phyloP scores from a whole-genome alignment of 768 basidiomycete species.

The Collybia mongolica region DNA sequence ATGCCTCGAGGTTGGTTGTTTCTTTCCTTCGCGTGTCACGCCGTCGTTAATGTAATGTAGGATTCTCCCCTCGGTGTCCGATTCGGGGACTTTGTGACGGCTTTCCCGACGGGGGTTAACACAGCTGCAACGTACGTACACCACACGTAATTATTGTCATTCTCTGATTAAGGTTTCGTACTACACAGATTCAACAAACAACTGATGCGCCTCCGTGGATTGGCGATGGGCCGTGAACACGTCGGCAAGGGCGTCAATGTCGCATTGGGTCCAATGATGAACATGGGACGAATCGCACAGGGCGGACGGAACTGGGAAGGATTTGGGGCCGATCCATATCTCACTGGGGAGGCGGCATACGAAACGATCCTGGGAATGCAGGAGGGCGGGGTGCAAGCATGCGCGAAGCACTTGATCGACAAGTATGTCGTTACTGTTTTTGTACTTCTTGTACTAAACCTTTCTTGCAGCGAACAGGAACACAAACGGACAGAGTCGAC shows the following conservation, averaged over 20 bases:
- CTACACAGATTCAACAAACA: slow-evolving; percentile 65
- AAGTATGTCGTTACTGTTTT: slow-evolving; percentile 50
- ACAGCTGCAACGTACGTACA: slow-evolving; percentile 69
- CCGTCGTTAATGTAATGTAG: slow-evolving; percentile 21
- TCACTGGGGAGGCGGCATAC: slow-evolving; percentile 74
- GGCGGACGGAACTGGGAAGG: slow-evolving; percentile 95
- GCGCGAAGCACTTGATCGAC: slow-evolving; percentile 81
- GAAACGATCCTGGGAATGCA: slow-evolving; percentile 88
- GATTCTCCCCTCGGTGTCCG: slow-evolving; percentile 82
- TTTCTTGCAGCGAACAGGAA: slow-evolving; percentile 61
- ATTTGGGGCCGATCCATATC: slow-evolving; percentile 89
- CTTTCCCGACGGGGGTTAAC: slow-evolving; percentile 85
- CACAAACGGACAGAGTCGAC: slow-evolving; percentile 51
- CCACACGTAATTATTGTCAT: neutral
- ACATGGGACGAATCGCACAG: slow-evolving; percentile 73
- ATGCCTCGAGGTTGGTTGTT: slow-evolving; percentile 57
- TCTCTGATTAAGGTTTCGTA: slow-evolving; percentile 4
- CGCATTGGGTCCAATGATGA: slow-evolving; percentile 83
- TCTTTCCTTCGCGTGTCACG: neutral
- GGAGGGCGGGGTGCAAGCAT: slow-evolving; percentile 75
- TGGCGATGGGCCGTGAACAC: slow-evolving; percentile 82
- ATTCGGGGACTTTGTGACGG: slow-evolving; percentile 66
- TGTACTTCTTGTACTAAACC: no score
- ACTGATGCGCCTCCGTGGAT: slow-evolving; percentile 73
- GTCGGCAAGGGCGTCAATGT: slow-evolving; percentile 82